phyloP scores from a whole-genome alignment of 192 early-diverging fungal species.

The Chytriomyces sp. region DNA sequence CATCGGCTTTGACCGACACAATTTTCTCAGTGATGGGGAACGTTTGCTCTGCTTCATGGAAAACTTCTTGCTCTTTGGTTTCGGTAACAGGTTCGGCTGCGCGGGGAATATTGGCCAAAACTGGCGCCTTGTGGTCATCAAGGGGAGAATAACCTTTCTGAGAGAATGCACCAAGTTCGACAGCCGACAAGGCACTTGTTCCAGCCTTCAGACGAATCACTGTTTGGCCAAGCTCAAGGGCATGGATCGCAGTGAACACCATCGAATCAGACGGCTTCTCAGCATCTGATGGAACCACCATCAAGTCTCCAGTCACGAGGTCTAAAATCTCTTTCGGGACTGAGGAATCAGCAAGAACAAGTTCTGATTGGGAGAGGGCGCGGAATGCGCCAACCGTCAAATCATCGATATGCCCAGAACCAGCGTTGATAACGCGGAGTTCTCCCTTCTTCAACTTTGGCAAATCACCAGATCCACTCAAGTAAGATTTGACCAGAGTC shows the following conservation, averaged over 20 bases:
- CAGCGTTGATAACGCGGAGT: slow-evolving; percentile 29
- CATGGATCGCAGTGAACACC: slow-evolving; percentile 21
- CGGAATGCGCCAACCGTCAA: slow-evolving; percentile 36
- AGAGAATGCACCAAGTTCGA: slow-evolving; percentile 53
- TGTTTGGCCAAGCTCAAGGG: slow-evolving; percentile 32
- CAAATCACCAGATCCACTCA: neutral
- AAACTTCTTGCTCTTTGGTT: neutral
- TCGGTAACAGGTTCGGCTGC: neutral
- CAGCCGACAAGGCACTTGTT: neutral
- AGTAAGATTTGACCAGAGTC: slow-evolving; percentile 28
- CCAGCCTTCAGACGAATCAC: slow-evolving; percentile 33
- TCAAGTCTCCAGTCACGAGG: slow-evolving; percentile 22
- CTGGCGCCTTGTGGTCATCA: slow-evolving; percentile 73
- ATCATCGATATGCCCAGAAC: slow-evolving; percentile 25
- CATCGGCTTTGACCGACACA: neutral
- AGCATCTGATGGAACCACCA: slow-evolving; percentile 17
- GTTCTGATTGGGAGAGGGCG: slow-evolving; percentile 30
- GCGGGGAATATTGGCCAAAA: neutral
- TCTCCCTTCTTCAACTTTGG: slow-evolving; percentile 17
- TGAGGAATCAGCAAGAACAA: slow-evolving; percentile 34
- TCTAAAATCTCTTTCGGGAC: slow-evolving; percentile 34
- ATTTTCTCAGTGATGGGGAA: neutral
- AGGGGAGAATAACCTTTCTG: slow-evolving; percentile 71
- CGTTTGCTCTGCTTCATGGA: neutral
- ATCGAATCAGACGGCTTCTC: slow-evolving; percentile 4